Base-by-base conservation (phyloP, 352 stramenopile species). In the Pythium sukuiense region DNA sequence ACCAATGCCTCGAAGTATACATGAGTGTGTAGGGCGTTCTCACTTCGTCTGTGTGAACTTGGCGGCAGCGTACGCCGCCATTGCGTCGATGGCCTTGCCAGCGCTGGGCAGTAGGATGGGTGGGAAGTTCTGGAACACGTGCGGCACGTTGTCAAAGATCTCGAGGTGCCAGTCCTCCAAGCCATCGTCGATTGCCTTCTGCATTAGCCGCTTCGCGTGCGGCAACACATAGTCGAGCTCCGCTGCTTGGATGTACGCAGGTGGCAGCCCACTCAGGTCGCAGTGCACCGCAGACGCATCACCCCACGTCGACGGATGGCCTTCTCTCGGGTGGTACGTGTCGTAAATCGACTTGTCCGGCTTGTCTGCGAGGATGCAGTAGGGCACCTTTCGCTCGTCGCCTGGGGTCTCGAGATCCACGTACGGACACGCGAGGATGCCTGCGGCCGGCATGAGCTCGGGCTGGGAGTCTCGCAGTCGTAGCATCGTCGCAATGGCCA, bases 351-450 rank as follows among this genome's bases (percentile, higher is more conserved):
- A 56, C 35, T 63, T 33, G 13, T 27, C 41, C 2, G 64, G 29
- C 24, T 50, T 39, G 56, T 71, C 64, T 12, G 39, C 64, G 2
- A 71, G 29, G 18, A 71, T 55, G 20, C 64, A 71, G 43, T 71
- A 66, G 7, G 64, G 64, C 6, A 54, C 50, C 45, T 67, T 67
- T 7, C 65, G 65, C 27, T 72, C 65, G 26, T 72, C 65, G 16
- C 46, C 52, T 2, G 29, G 33, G 4, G 24, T 59, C 54, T 79
- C 72, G 1, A 87, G 61, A 61, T 88, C 79, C 3, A 81, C 73
- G 26, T 76, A 79, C 5, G 77, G 79, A 56, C 76, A 80, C 24
- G 66, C 57, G 0, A 74, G 39, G 55, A 88, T 65, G 0, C 70
- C 74, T 2, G 76, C 80, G 1, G 74, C 29, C 0, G 77, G 77